A percentile compares a stretch with the other conserved stretches of the same genome.
These are phyloP conservation scores for Pseudogymnoascus sp. DNA, from an alignment of 2,329 filamentous ascomycete species.

Conservation along the genomic window DNA sequence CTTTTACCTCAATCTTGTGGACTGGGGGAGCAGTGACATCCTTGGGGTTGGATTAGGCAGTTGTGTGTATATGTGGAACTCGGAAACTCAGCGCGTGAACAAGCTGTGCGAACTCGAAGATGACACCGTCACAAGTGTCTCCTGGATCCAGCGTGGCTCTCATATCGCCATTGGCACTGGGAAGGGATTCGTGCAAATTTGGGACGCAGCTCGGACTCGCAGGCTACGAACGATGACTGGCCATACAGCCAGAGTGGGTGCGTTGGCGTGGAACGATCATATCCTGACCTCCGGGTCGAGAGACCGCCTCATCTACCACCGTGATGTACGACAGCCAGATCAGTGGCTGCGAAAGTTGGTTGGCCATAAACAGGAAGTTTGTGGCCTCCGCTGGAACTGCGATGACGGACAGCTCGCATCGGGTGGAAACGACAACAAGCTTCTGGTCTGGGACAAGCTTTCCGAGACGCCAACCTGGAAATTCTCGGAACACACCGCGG, in stretches of 20 bases:
- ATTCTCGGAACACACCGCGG: slow-evolving; percentile 89
- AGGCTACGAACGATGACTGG: slow-evolving; percentile 93
- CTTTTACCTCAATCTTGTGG: slow-evolving; percentile 94
- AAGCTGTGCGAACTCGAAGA: slow-evolving; percentile 89
- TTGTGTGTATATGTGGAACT: slow-evolving; percentile 98
- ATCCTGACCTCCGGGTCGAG: slow-evolving; percentile 92
- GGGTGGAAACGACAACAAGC: slow-evolving; percentile 96
- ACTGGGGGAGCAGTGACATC: slow-evolving; percentile 94
- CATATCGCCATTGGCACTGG: slow-evolving; percentile 93
- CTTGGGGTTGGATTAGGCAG: slow-evolving; percentile 86
- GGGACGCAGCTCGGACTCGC: slow-evolving; percentile 83
- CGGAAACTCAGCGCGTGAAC: slow-evolving; percentile 79
- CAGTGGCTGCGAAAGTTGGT: slow-evolving; percentile 82
- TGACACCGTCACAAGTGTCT: slow-evolving; percentile 92
- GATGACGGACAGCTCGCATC: slow-evolving; percentile 92
- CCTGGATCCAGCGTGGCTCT: slow-evolving; percentile 96
- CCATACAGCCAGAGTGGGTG: slow-evolving; percentile 85
- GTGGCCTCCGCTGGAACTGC: slow-evolving; percentile 92
- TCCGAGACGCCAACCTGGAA: slow-evolving; percentile 89
- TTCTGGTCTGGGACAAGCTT: slow-evolving; percentile 97
- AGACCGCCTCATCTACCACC: slow-evolving; percentile 88
- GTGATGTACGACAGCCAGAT: slow-evolving; percentile 85
- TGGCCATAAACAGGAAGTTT: slow-evolving; percentile 97
- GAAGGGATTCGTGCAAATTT: slow-evolving; percentile 92
- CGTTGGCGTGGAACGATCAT: slow-evolving; percentile 95